phyloP scores from a whole-genome alignment of 768 basidiomycete genomes.

The Terana coerulea region DNA sequence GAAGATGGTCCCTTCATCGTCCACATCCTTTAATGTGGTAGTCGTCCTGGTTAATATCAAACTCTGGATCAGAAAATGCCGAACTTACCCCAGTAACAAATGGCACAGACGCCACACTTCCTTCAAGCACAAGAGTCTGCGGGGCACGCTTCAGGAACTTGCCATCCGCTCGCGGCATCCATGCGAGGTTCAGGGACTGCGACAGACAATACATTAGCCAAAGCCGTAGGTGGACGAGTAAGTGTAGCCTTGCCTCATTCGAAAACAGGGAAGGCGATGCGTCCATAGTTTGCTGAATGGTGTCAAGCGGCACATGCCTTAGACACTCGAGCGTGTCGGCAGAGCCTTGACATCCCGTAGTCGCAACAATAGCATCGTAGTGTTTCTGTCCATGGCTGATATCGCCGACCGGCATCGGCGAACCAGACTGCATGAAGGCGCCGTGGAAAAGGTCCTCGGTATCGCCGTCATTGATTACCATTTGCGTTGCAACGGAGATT shows the following conservation, averaged over 20 bases:
- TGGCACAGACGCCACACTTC: constrained; percentile 44
- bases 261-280: constrained; percentile 27
- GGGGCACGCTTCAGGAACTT: constrained; percentile 40
- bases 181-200: constrained; percentile 31
- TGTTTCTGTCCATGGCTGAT: constrained; percentile 27
- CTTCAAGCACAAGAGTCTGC: constrained; percentile 37
- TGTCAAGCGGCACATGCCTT: constrained; percentile 31
- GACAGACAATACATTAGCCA: not conserved
- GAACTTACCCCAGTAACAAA: constrained; percentile 39
- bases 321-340: constrained; percentile 41
- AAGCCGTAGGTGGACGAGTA: not conserved
- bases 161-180: constrained; percentile 48
- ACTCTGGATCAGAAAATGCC: not conserved
- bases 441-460: constrained; percentile 25
- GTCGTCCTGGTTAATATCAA: not conserved
- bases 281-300: constrained; percentile 31
- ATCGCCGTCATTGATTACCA: constrained; percentile 20
- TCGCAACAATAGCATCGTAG: constrained; percentile 39
- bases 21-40: constrained; percentile 17
- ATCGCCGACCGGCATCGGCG: constrained; percentile 14
- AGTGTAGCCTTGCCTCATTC: constrained; percentile 11
- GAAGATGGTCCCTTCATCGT: constrained; percentile 56
- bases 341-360: constrained; percentile 32
- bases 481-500: constrained; percentile 29
- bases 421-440: constrained; percentile 35